These are phyloP conservation scores for Helotiales sp. DNA, from an alignment of 2,329 filamentous ascomycete species.

Conservation along the genomic window DNA sequence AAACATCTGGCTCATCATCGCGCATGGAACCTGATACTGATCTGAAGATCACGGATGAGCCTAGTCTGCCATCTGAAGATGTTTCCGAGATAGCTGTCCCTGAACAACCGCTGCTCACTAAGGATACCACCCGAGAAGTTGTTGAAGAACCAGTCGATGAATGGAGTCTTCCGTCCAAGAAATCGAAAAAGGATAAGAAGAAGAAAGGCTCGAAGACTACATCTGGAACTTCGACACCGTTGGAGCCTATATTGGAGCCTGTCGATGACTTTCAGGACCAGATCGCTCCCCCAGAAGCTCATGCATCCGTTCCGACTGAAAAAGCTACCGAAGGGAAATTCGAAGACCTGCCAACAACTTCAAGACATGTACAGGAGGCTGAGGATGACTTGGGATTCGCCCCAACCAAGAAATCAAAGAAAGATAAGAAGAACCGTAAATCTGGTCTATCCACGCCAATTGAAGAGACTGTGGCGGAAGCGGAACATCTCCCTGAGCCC, in stretches of 20 bases:
- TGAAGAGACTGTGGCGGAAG: background rate
- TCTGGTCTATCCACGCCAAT: background rate
- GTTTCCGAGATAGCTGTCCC: background rate
- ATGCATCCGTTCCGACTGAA: background rate
- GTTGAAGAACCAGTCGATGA: slow-evolving; percentile 13
- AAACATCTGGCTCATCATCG: background rate
- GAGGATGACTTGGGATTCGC: slow-evolving; percentile 7
- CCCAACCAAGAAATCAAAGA: slow-evolving; percentile 18
- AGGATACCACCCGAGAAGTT: background rate
- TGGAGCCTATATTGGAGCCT: slow-evolving; percentile 5
- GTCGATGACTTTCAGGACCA: background rate
- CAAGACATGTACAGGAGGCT: too few relatives aligned
- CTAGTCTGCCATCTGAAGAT: background rate
- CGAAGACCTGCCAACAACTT: background rate
- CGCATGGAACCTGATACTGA: slow-evolving; percentile 8
- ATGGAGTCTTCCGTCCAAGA: slow-evolving; percentile 18
- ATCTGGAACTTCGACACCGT: slow-evolving; percentile 7
- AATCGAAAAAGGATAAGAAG: slow-evolving; percentile 19
- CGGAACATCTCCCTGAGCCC: background rate
- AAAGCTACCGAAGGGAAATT: background rate
- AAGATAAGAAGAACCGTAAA: background rate
- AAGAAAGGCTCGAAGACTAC: slow-evolving; percentile 8
- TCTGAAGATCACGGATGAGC: background rate
- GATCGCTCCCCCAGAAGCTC: background rate
- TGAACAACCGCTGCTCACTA: background rate